Percentiles rank a stretch among this genome's conserved stretches.
Evolutionary conservation across 192 early-diverging fungal species (phyloP).

Genomic region (Coemansia aciculifera): DNA sequence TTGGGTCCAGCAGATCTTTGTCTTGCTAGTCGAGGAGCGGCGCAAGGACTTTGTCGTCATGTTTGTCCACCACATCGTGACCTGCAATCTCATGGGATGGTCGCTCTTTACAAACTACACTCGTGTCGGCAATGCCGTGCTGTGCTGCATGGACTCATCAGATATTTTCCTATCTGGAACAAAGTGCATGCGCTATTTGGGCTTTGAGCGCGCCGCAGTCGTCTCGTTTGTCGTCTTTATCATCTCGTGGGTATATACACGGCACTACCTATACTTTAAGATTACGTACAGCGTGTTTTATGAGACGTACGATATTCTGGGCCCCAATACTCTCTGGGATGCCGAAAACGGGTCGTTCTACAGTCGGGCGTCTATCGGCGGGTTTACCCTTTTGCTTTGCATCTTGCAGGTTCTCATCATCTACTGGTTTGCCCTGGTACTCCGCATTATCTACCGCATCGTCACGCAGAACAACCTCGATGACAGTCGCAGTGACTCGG

Average conservation of each 20-base stretch:
- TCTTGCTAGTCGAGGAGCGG: conserved; percentile 68
- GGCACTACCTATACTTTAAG: conserved; percentile 70
- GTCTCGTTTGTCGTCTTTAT: conserved; percentile 67
- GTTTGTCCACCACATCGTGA: conserved; percentile 76
- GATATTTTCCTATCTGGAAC: conserved; percentile 77
- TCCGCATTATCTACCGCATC: conserved; percentile 63
- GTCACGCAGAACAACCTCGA: conserved; percentile 56
- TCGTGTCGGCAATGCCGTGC: conserved; percentile 76
- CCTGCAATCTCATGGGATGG: conserved; percentile 63
- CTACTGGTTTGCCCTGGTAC: conserved; percentile 71
- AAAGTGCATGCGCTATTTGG: conserved; percentile 77
- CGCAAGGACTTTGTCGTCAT: conserved; percentile 75
- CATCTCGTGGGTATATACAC: conserved; percentile 72
- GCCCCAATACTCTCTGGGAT: conserved; percentile 20
- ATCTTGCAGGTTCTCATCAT: conserved; percentile 63
- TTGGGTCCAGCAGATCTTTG: conserved; percentile 79
- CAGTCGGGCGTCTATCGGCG: conserved; percentile 12
- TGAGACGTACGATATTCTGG: conserved; percentile 41
- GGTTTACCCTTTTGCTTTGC: conserved; percentile 35
- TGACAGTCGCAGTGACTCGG: conserved; percentile 71
- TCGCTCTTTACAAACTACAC: conserved; percentile 71
- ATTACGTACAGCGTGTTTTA: conserved; percentile 61
- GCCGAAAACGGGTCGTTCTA: conserved; percentile 32
- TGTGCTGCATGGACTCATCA: conserved; percentile 76
- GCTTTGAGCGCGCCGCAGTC: conserved; percentile 59